Conservation (phyloP, 371 early-diverging fungal species). For the Cokeromyces recurvatus region DNA sequence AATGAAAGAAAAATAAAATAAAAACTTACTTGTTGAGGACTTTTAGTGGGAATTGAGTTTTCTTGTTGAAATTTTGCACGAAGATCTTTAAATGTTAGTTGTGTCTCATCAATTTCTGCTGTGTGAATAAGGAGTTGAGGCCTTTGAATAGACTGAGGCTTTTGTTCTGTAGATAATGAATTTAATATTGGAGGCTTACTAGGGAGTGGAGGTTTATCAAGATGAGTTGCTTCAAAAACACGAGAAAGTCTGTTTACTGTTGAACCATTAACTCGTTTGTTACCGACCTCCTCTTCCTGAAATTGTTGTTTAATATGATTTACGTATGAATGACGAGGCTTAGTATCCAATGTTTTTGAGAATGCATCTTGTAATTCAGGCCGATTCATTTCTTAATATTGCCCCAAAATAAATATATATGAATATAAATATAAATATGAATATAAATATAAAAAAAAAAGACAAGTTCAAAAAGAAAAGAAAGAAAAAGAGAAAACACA, state of each 20-base stretch:
- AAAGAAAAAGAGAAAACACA: too few species aligned
- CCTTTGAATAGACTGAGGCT: too few species aligned
- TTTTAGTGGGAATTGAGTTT: conserved; percentile 5
- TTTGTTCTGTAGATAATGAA: too few species aligned
- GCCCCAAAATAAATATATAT: too few species aligned
- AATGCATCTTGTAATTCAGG: conserved; percentile 32
- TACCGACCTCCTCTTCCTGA: conserved; percentile 5
- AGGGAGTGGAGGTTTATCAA: too few species aligned
- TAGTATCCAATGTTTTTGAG: conserved; percentile 29
- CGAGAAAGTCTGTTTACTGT: conserved; percentile 43
- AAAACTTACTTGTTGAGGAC: conserved; percentile 8
- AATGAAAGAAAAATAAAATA: too few species aligned
- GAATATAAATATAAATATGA: too few species aligned
- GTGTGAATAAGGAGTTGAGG: not conserved
- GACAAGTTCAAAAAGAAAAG: too few species aligned
- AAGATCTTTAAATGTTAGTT: conserved; percentile 38
- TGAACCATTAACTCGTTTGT: conserved; percentile 1
- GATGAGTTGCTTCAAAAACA: conserved; percentile 30
- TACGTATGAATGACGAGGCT: conserved; percentile 20
- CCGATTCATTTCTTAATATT: conserved; percentile 11
- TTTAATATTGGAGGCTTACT: too few species aligned
- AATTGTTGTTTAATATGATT: conserved; percentile 3
- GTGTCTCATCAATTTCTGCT: conserved; percentile 24
- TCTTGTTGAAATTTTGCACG: conserved; percentile 40
- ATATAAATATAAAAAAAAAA: too few species aligned